Evolutionary conservation across 2,329 filamentous ascomycete genomes (phyloP), one percentile per base, ranked within the genome.

Genomic region (Sporothrix humicola): DNA sequence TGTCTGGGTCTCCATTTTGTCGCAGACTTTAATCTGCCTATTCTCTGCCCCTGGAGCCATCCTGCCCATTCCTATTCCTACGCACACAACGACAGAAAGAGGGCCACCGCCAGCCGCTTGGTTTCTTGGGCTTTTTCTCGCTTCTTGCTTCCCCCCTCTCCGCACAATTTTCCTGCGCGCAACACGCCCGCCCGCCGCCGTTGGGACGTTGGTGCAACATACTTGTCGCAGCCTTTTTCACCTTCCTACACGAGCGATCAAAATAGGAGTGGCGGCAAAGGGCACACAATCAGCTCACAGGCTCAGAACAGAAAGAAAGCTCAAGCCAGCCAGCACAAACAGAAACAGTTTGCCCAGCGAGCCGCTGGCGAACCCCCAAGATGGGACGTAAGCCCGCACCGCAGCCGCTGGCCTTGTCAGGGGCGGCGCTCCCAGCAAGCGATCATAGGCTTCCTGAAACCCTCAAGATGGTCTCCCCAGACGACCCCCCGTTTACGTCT

Each of bases 361-460:
- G 66, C 66, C 66, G 66, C 66, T 69, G 66, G 66, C 23, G 66
- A 69, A 9, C 52, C 66, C 15, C 65, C 76, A 81, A 74, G 77
- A 89, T 89, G 87, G 87, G 84, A 82, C 87, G 87, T 81, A 89
- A 88, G 82, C 82, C 85, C 79, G 86, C 84, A 81, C 87, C 87
- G 77, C 85, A 88, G 83, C 87, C 87, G 82, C 84, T 89, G 82
- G 82, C 84, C 80, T 83, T 89, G 81, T 82, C 83, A 78, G 83
- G 83, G 73, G 75, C 78, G 76, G 77, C 81, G 76, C 80, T 78
- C 76, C 77, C 78, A 77, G 76, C 79, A 77, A 80, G 81, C 76
- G 79, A 81, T 74, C 79, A 79, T 76, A 79, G 78, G 70, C 75
- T 77, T 78, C 78, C 78, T 79, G 79, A 82, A 78, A 80, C 79